Evolutionary conservation across 1,284 basidiomycete species (phyloP).

Genomic region (Papiliotrema flavescens): DNA sequence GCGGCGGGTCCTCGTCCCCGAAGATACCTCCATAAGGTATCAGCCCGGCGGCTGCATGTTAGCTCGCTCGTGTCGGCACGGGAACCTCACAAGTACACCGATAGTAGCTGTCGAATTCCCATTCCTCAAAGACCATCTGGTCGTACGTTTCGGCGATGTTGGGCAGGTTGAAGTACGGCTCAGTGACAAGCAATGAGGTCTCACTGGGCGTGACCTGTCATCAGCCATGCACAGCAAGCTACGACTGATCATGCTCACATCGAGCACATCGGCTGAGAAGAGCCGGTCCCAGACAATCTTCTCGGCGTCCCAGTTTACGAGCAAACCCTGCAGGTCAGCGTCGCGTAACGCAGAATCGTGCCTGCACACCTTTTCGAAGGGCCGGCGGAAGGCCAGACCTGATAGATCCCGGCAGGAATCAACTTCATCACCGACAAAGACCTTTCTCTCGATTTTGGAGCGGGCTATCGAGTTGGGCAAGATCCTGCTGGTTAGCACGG

Average conservation of each 20-base stretch:
- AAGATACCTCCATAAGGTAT: constrained; percentile 69
- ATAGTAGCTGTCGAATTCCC: constrained; percentile 80
- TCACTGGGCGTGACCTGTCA: constrained; percentile 65
- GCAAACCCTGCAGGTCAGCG: constrained; percentile 64
- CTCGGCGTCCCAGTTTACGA: constrained; percentile 88
- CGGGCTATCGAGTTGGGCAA: constrained; percentile 74
- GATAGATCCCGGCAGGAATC: constrained; percentile 69
- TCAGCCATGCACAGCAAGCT: neutral
- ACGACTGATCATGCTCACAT: constrained; percentile 50
- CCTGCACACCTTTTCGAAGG: constrained; percentile 72
- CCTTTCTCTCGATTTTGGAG: constrained; percentile 70
- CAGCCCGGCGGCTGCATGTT: constrained; percentile 64
- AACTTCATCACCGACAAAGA: constrained; percentile 79
- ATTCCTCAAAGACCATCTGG: constrained; percentile 93
- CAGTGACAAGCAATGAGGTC: constrained; percentile 76
- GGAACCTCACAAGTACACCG: constrained; percentile 68
- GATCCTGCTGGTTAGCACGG: constrained; percentile 52
- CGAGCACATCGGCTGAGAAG: constrained; percentile 66
- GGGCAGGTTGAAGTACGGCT: constrained; percentile 88
- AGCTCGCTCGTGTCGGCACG: neutral
- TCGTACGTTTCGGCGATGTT: constrained; percentile 88
- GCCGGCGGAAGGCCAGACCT: constrained; percentile 71
- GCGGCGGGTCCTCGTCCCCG: constrained; percentile 52
- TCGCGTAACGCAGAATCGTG: neutral
- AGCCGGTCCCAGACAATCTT: constrained; percentile 86